phyloP scores from a whole-genome alignment of 768 basidiomycete species.

The Kwoniella dejecticola region DNA sequence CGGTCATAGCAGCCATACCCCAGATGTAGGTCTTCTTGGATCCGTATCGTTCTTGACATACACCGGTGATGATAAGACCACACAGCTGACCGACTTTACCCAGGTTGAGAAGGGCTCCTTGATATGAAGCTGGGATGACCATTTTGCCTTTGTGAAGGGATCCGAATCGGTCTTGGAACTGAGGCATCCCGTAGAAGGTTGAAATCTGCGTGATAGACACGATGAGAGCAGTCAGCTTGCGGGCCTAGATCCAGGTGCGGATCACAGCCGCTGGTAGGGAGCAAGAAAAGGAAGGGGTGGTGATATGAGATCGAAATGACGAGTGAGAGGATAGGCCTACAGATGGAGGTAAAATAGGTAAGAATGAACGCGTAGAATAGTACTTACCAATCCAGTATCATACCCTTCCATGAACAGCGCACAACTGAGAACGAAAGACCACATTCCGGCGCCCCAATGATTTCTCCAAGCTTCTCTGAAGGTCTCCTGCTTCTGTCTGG shows the following conservation, averaged over 20 bases:
- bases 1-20: conserved; percentile 34
- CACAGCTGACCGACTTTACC: conserved; percentile 43
- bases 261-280: too few species aligned
- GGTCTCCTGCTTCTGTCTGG: conserved; percentile 25
- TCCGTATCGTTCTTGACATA: conserved; percentile 26
- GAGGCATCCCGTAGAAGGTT: conserved; percentile 33
- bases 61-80: conserved; percentile 32
- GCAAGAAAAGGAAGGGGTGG: too few species aligned
- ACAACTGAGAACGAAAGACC: conserved; percentile 27
- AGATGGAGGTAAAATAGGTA: too few species aligned
- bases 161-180: conserved; percentile 27
- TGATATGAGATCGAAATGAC: too few species aligned
- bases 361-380: too few species aligned
- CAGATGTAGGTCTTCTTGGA: conserved; percentile 26
- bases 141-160: conserved; percentile 23
- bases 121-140: conserved; percentile 51
- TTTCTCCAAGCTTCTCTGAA: conserved; percentile 31
- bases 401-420: conserved; percentile 39
- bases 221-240: too few species aligned
- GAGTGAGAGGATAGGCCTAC: too few species aligned
- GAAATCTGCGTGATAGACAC: conserved; percentile 18
- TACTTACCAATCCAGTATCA: conserved; percentile 35
- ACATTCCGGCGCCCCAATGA: conserved; percentile 37
- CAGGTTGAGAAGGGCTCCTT: conserved; percentile 48
- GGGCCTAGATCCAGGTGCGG: too few species aligned